phyloP scores from a whole-genome alignment of 148 eudicot species.

The Silene latifolia region DNA sequence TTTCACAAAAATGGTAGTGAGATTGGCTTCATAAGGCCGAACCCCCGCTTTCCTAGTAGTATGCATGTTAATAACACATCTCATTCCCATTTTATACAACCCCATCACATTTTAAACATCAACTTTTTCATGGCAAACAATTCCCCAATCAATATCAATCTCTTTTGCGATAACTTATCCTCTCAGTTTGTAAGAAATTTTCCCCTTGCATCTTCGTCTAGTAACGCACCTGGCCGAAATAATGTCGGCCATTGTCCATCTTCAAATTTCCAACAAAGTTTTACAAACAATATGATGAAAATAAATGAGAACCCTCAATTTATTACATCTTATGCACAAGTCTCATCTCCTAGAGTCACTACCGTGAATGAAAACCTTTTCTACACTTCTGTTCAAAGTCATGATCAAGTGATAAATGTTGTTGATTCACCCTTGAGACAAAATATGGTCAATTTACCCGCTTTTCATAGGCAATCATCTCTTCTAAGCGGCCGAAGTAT shows the following conservation, averaged over 20 bases:
- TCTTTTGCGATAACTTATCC: slow-evolving; percentile 1
- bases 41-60: neutral
- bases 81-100: neutral
- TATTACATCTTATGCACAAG: neutral
- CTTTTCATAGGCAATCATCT: neutral
- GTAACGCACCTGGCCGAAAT: neutral
- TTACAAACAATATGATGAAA: neutral
- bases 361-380: neutral
- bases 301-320: neutral
- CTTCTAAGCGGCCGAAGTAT: neutral
- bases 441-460: neutral
- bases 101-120: slow-evolving; percentile 18
- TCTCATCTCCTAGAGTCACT: neutral
- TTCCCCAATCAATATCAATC: slow-evolving; percentile 19
- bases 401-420: neutral
- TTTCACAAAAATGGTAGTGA: slow-evolving; percentile 13
- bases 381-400: neutral
- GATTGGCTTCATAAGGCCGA: neutral
- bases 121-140: slow-evolving; percentile 19
- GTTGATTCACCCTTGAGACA: slow-evolving; percentile 7
- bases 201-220: slow-evolving; percentile 11
- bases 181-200: neutral
- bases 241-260: slow-evolving; percentile 4
- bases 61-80: neutral
- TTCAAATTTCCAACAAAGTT: slow-evolving; percentile 2